These are phyloP conservation scores for Debaryomyces sp. DNA, from an alignment of 1,139 yeast genomes.

Conservation along the genomic window DNA sequence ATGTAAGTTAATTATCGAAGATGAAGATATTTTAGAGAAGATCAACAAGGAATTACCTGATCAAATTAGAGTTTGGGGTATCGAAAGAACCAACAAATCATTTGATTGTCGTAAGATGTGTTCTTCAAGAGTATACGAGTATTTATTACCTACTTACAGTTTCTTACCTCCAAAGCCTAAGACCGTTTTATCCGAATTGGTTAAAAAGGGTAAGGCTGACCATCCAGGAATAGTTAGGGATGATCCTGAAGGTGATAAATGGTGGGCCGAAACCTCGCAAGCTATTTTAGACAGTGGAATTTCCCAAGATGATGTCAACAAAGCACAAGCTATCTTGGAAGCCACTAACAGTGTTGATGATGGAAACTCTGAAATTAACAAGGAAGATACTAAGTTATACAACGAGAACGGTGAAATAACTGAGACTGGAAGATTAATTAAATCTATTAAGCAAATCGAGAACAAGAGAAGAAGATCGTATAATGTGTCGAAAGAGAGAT, in stretches of 20 bases:
- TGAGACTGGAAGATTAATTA: slow-evolving; percentile 49
- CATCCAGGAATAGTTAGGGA: slow-evolving; percentile 62
- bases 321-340: slow-evolving; percentile 17
- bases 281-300: slow-evolving; percentile 50
- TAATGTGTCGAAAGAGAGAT: slow-evolving; percentile 63
- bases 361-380: slow-evolving; percentile 26
- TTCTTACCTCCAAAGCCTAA: slow-evolving; percentile 88
- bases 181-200: slow-evolving; percentile 61
- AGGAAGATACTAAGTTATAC: slow-evolving; percentile 24
- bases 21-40: slow-evolving; percentile 69
- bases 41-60: slow-evolving; percentile 79
- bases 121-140: slow-evolving; percentile 91
- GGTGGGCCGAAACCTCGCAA: slow-evolving; percentile 64
- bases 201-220: slow-evolving; percentile 53
- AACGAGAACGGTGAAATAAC: slow-evolving; percentile 41
- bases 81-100: slow-evolving; percentile 83
- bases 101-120: slow-evolving; percentile 97
- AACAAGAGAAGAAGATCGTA: slow-evolving; percentile 68
- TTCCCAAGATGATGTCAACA: slow-evolving; percentile 47
- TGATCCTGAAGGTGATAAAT: slow-evolving; percentile 68
- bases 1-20: slow-evolving; percentile 86
- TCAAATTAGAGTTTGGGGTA: slow-evolving; percentile 91
- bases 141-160: slow-evolving; percentile 86
- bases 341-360: slow-evolving; percentile 16
- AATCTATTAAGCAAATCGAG: slow-evolving; percentile 65